Conservation (phyloP, 352 stramenopile genomes). For the Phytophthora uliginosa region DNA sequence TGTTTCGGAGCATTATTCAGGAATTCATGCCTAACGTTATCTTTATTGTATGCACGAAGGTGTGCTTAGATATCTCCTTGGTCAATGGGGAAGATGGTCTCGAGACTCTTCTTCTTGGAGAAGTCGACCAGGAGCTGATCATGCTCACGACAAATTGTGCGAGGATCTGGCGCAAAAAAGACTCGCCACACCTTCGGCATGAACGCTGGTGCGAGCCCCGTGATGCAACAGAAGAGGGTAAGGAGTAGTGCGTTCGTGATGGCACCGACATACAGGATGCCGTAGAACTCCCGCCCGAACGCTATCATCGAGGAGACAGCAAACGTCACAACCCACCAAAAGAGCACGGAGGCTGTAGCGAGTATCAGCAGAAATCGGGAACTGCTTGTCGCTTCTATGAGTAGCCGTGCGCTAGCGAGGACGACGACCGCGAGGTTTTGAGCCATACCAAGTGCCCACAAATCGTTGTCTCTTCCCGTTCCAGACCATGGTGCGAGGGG, state of each 20-base stretch:
- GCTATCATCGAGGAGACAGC: slow-evolving; percentile 58
- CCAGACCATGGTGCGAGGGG: slow-evolving; percentile 55
- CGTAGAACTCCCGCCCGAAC: slow-evolving; percentile 75
- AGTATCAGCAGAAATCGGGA: slow-evolving; percentile 41
- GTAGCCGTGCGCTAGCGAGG: slow-evolving; percentile 58
- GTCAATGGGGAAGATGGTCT: slow-evolving; percentile 58
- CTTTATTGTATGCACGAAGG: not conserved
- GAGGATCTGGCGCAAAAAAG: slow-evolving; percentile 46
- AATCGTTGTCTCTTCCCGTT: slow-evolving; percentile 67
- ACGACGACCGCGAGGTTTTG: slow-evolving; percentile 77
- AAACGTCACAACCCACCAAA: slow-evolving; percentile 62
- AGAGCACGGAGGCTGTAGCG: slow-evolving; percentile 44
- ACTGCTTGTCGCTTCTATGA: slow-evolving; percentile 57
- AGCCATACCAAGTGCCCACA: slow-evolving; percentile 71
- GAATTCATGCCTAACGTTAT: not conserved
- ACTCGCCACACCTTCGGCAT: slow-evolving; percentile 43
- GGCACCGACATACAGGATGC: slow-evolving; percentile 52
- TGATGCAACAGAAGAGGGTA: slow-evolving; percentile 41
- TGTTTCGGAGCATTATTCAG: not conserved
- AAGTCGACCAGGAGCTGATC: slow-evolving; percentile 44
- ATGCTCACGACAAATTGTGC: slow-evolving; percentile 62
- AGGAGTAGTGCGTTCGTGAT: slow-evolving; percentile 54
- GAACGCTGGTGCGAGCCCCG: slow-evolving; percentile 44
- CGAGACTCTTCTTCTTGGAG: slow-evolving; percentile 30
- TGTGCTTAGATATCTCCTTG: slow-evolving; percentile 24